Percentiles rank a stretch among this genome's conserved stretches.
Evolutionary conservation across 805 yeast genomes (phyloP).

Genomic region (Kuraishia hungarica): DNA sequence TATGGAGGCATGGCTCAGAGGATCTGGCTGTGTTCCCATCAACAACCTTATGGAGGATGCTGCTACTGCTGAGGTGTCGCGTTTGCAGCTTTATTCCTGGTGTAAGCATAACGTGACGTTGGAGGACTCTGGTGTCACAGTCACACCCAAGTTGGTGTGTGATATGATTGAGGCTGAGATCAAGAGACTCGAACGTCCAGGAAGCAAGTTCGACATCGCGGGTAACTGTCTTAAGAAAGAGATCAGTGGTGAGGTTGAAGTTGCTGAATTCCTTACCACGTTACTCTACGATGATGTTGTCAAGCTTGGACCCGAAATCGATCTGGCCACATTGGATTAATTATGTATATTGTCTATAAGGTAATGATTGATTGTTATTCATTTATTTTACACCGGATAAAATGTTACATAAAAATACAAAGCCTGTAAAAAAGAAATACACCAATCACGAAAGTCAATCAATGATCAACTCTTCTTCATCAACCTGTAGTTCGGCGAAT

Average conservation of each 20-base stretch:
- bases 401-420: not conserved
- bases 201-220: constrained; percentile 62
- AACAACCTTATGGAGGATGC: constrained; percentile 86
- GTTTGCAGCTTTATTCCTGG: constrained; percentile 82
- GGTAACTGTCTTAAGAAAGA: constrained; percentile 67
- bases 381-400: not conserved
- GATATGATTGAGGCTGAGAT: constrained; percentile 55
- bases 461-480: not conserved
- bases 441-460: not conserved
- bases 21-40: constrained; percentile 80
- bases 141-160: constrained; percentile 53
- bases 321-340: constrained; percentile 19
- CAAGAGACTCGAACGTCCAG: constrained; percentile 42
- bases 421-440: not conserved
- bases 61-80: constrained; percentile 81
- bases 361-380: no score
- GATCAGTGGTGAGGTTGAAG: constrained; percentile 54
- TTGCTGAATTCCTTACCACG: constrained; percentile 72
- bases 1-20: constrained; percentile 83
- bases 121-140: constrained; percentile 46
- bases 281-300: constrained; percentile 68
- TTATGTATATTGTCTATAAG: not conserved
- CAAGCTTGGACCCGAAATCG: constrained; percentile 29
- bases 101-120: constrained; percentile 57
- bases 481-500: not conserved